Evolutionary conservation across 352 stramenopile species (phyloP).

Genomic region (Phytophthora citrophthora): DNA sequence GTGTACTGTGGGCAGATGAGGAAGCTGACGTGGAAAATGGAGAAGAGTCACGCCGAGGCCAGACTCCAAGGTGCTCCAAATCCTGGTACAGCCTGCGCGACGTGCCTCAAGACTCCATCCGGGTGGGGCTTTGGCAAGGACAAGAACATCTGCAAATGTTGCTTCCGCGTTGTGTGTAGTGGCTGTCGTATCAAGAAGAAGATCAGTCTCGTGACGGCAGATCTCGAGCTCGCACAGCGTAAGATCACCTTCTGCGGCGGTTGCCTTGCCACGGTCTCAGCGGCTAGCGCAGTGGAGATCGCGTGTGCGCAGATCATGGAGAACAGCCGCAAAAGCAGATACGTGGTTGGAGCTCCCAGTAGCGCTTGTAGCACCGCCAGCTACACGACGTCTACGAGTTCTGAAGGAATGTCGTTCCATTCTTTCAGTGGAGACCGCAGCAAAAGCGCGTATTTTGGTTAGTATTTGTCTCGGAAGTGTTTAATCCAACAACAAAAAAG

Average conservation of each 20-base stretch:
- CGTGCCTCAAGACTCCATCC: conserved; percentile 26
- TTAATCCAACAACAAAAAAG: not conserved
- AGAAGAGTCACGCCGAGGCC: conserved; percentile 33
- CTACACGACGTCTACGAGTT: conserved; percentile 26
- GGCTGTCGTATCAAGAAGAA: conserved; percentile 39
- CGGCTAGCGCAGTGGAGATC: conserved; percentile 24
- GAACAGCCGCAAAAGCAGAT: conserved; percentile 18
- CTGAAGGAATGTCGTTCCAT: conserved; percentile 21
- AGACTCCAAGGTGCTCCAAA: conserved; percentile 24
- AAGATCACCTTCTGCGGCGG: conserved; percentile 31
- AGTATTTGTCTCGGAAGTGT: not conserved
- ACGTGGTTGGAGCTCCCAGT: conserved; percentile 7
- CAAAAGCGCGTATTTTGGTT: not conserved
- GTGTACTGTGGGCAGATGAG: conserved; percentile 61
- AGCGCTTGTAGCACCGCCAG: conserved; percentile 13
- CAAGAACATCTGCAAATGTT: conserved; percentile 33
- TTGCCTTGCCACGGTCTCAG: conserved; percentile 28
- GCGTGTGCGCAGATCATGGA: conserved; percentile 25
- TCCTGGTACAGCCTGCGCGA: conserved; percentile 17
- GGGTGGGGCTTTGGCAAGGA: conserved; percentile 28
- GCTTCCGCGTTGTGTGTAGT: conserved; percentile 34
- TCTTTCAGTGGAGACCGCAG: conserved; percentile 12
- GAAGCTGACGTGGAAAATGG: conserved; percentile 64
- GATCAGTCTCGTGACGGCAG: conserved; percentile 32
- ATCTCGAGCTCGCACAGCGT: conserved; percentile 31